These are phyloP conservation scores for Rosellinia necatrix DNA, from an alignment of 2,329 filamentous ascomycete genomes.

Conservation along the genomic window DNA sequence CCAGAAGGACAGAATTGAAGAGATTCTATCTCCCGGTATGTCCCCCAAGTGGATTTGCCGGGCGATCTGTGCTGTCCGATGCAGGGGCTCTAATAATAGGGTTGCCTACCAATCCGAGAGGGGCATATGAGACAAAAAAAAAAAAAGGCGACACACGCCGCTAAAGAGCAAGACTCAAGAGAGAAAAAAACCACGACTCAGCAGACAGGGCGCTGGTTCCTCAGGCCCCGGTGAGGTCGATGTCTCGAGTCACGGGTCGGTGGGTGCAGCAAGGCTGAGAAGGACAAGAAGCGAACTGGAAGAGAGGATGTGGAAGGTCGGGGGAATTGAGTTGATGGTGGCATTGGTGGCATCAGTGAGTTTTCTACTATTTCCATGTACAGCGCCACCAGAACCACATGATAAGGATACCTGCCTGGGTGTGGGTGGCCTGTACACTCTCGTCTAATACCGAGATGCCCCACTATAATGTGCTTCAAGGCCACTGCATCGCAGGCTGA, in stretches of 20 bases:
- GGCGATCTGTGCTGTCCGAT: slow-evolving; percentile 14
- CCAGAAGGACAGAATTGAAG: not conserved
- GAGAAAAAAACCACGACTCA: slow-evolving; percentile 5
- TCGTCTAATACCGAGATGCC: slow-evolving; percentile 2
- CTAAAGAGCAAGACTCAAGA: not conserved
- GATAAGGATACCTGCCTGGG: slow-evolving; percentile 12
- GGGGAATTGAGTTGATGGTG: slow-evolving; percentile 13
- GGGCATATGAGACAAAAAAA: slow-evolving; percentile 5
- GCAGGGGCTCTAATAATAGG: slow-evolving; percentile 19
- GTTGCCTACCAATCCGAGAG: slow-evolving; percentile 9
- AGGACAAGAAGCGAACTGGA: slow-evolving; percentile 15
- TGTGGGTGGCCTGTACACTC: too few relatives aligned
- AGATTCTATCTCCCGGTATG: slow-evolving; percentile 7
- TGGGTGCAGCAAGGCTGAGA: slow-evolving; percentile 24
- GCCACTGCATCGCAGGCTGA: too few relatives aligned
- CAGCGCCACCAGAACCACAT: slow-evolving; percentile 9
- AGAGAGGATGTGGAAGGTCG: slow-evolving; percentile 16
- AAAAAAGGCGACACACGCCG: slow-evolving; percentile 12
- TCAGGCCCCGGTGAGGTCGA: slow-evolving; percentile 16
- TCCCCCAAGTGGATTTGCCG: slow-evolving; percentile 15
- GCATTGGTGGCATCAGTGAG: slow-evolving; percentile 11
- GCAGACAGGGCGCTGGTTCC: slow-evolving; percentile 11
- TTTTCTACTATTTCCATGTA: slow-evolving; percentile 21
- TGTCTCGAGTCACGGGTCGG: slow-evolving; percentile 24
- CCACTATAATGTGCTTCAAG: slow-evolving; percentile 5